phyloP scores from a whole-genome alignment of 805 yeast genomes.

The Cyberlindnera maclurae region DNA sequence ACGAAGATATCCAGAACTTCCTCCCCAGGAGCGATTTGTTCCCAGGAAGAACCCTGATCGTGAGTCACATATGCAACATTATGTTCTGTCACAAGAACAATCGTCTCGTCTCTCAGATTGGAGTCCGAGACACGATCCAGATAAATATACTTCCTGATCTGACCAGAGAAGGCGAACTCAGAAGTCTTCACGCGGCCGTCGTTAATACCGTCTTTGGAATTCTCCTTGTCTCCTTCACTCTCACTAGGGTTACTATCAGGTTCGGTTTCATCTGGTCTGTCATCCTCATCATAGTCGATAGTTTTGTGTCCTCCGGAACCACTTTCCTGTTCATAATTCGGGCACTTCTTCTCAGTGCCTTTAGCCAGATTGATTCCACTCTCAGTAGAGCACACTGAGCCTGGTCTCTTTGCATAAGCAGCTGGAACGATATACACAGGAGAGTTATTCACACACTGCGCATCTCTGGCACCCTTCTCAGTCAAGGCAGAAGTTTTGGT shows the following conservation, averaged over 20 bases:
- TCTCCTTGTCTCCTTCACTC: slow-evolving; percentile 29
- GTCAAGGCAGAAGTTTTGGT: slow-evolving; percentile 21
- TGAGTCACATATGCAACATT: slow-evolving; percentile 56
- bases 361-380: slow-evolving; percentile 20
- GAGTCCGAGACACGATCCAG: slow-evolving; percentile 37
- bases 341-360: slow-evolving; percentile 12
- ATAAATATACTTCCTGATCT: slow-evolving; percentile 50
- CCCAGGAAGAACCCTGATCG: slow-evolving; percentile 35
- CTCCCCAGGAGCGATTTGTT: slow-evolving; percentile 26
- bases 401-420: slow-evolving; percentile 37
- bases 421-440: slow-evolving; percentile 20
- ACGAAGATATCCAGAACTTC: slow-evolving; percentile 47
- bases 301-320: slow-evolving; percentile 13
- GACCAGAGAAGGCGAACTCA: slow-evolving; percentile 42
- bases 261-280: slow-evolving; percentile 25
- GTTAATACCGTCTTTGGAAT: slow-evolving; percentile 27
- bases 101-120: slow-evolving; percentile 49
- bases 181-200: slow-evolving; percentile 30
- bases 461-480: slow-evolving; percentile 21
- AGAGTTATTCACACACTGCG: slow-evolving; percentile 24
- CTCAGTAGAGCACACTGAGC: slow-evolving; percentile 35
- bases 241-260: slow-evolving; percentile 24
- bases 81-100: slow-evolving; percentile 51
- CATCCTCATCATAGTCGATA: slow-evolving; percentile 22
- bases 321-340: slow-evolving; percentile 14